Percentiles rank a stretch among this genome's conserved stretches.
phyloP scores from a whole-genome alignment of 1,139 yeast species.

The Yamadazyma blattariae region DNA sequence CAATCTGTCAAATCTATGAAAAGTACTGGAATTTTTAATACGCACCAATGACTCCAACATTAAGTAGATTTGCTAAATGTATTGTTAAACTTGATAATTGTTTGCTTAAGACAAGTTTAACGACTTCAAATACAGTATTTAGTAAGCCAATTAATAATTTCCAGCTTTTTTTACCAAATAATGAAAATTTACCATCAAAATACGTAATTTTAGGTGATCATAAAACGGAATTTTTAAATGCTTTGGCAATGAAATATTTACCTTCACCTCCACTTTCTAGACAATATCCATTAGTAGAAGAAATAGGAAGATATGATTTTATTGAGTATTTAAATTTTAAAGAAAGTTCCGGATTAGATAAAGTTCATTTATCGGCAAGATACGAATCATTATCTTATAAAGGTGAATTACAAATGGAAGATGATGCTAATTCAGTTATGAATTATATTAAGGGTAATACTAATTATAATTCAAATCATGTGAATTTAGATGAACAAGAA shows the following conservation, averaged over 20 bases:
- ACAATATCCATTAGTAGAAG: conserved; percentile 49
- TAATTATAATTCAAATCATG: conserved; percentile 39
- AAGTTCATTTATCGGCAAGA: conserved; percentile 82
- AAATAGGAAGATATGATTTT: conserved; percentile 20
- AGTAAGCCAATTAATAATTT: conserved; percentile 25
- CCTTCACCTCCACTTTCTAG: conserved; percentile 55
- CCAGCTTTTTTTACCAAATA: conserved; percentile 19
- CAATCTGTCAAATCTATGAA: too few relatives aligned
- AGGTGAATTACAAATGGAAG: conserved; percentile 54
- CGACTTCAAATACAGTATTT: conserved; percentile 8
- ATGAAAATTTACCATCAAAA: conserved; percentile 16
- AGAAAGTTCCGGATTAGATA: conserved; percentile 51
- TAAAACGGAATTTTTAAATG: conserved; percentile 32
- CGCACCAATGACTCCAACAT: conserved; percentile 1
- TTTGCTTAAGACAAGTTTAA: conserved; percentile 8
- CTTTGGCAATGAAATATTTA: conserved; percentile 38
- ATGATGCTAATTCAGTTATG: conserved; percentile 69
- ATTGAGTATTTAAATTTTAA: conserved; percentile 57
- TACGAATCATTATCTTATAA: conserved; percentile 72
- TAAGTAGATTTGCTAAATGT: conserved; percentile 5
- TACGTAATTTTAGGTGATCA: conserved; percentile 38
- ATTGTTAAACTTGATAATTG: conserved; percentile 13
- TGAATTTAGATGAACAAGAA: conserved; percentile 14
- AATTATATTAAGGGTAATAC: conserved; percentile 55
- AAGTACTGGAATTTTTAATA: too few relatives aligned